A percentile compares a stretch with the other conserved stretches of the same genome.
Evolutionary conservation across 306 rosid genomes (phyloP).

Genomic region (Acmispon strigosus): DNA sequence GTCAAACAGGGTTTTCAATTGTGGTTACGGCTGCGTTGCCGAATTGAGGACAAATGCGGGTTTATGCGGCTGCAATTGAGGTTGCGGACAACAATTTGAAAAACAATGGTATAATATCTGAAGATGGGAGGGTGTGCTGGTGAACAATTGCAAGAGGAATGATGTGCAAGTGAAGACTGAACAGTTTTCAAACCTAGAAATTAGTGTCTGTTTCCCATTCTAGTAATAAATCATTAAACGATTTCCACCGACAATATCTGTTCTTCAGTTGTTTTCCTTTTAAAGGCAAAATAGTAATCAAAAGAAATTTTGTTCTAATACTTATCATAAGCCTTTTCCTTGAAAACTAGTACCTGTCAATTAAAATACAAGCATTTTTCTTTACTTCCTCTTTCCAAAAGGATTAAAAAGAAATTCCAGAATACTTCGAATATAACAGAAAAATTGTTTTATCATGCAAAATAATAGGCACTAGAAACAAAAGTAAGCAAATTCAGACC

Average conservation of each 20-base stretch:
- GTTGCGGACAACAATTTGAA: no score
- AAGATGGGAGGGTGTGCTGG: not conserved
- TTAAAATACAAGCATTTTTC: not conserved
- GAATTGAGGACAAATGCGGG: no score
- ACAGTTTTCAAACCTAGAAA: conserved; percentile 16
- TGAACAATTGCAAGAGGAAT: not conserved
- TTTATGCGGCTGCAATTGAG: no score
- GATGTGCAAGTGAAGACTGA: not conserved
- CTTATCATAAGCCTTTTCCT: not conserved
- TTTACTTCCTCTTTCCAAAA: not conserved
- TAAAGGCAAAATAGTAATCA: not conserved
- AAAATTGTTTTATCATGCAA: not conserved
- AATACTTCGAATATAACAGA: not conserved
- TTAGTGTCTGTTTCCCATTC: not conserved
- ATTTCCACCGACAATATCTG: not conserved
- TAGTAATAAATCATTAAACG: not conserved
- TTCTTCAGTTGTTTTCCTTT: not conserved
- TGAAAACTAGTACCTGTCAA: not conserved
- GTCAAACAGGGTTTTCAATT: no score
- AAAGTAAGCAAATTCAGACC: not conserved
- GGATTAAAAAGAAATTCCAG: no score
- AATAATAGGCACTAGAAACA: not conserved
- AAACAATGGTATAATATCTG: no score
- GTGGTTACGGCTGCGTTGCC: no score
- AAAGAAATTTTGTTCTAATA: not conserved